Evolutionary conservation across 2,329 filamentous ascomycete species (phyloP), one percentile per base, ranked within the genome.

Genomic region (Podosphaera xanthii): DNA sequence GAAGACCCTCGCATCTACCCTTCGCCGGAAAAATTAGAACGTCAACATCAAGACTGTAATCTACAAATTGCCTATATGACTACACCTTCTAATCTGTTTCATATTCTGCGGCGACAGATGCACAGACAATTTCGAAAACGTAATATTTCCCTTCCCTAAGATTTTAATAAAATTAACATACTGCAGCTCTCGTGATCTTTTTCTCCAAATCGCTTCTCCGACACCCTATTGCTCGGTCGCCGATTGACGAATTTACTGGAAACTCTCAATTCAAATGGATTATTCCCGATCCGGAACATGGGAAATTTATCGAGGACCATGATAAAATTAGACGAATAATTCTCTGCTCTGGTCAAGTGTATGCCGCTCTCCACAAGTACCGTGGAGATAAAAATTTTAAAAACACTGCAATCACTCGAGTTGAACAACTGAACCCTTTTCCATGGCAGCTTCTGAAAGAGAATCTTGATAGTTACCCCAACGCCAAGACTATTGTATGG

Each of bases 41-140:
- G 92, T 66, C 92, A 97, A 74, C 92, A 98, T 76, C 92, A 98
- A 76, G 92, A 98, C 75, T 95, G 89, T 79, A 98, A 98, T 76
- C 94, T 98, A 83, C 92, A 98, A 76, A 86, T 98, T 71, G 89
- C 84, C 59, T 95, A 92, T 77, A 90, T 94, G 82, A 98, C 92
- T n/a, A 87, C 85, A 54, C 92, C 92, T 35, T 80, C 91, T 64
- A 98, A 98, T 74, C 73, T 94, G 71, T 98, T 98, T 84, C 92
- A 98, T 74, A 83, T 92, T 65, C 80, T 98, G 63, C 86, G 92
- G 71, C 83, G 92, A 73, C 92, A 98, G 76, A 95, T 98, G 83
- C 90, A 97, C 79, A 83, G 92, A 69, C 91, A 98, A 71, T 98
- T 98, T 86, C 83, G 92, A 75, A 98, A 98, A 78, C 92, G 87